Evolutionary conservation across 1,284 basidiomycete species (phyloP), one percentile per base, ranked within the genome.

Genomic region (Filobasidium uniguttulatum): DNA sequence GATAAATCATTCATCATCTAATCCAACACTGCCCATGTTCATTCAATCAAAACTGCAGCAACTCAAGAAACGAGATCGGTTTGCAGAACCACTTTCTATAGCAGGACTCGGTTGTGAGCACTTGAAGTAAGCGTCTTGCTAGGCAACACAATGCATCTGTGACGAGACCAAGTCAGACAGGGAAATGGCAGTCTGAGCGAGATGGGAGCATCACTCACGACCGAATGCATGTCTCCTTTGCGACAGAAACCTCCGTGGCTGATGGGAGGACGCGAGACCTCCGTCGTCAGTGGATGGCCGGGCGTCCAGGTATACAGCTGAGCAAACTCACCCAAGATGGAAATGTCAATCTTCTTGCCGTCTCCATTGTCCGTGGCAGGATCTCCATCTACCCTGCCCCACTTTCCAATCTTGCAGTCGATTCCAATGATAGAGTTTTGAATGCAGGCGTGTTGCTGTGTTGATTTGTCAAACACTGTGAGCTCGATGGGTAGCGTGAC

Each of bases 101-200:
- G 68, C 22, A 75, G 58, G 20, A 75, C 72, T 57, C 73, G 69
- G 57, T 72, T 70, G 46, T 66, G 64, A 22, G 67, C 67, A 54
- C 61, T 70, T 52, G 62, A 66, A 34, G 55, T 59, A 19, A 75
- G 61, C 3, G 65, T 60, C 66, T 75, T 75, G 57, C 68, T 70
- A 4, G 73, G 73, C 14, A 75, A 59, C 22, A 75, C 73, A 56
- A 74, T 73, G 56, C 72, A 73, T 54, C 66, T 69, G 36, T n/a
- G 22, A 31, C 10, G 5, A 47, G 12, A 10, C 12, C 25, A 29
- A 15, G 22, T 23, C 17, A 15, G 10, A 20, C 31, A 6, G 35
- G 3, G 12, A 19, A 19, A 17, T 5, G 17, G 19, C 7, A 3
- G 7, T 29, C 34, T 6, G 8, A 14, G 33, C 38, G 44, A 66